Conservation (phyloP, 1,284 basidiomycete genomes). For the Naganishia sp. region DNA sequence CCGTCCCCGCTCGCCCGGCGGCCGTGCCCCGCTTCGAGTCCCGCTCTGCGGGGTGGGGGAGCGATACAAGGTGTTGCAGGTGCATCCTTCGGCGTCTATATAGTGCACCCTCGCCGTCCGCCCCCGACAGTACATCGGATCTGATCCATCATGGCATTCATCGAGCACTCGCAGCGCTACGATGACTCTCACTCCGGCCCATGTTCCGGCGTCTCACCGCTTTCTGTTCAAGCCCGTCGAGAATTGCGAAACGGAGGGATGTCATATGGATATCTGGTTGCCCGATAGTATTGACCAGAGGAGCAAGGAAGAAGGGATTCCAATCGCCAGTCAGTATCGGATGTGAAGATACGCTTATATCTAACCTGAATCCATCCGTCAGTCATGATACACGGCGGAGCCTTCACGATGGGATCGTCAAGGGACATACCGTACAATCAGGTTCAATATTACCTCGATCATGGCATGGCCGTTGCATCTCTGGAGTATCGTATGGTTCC, state of each 20-base stretch:
- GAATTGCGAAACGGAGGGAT: slow-evolving; percentile 33
- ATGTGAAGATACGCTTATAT: background rate
- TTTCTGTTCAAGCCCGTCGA: slow-evolving; percentile 35
- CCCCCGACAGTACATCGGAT: background rate
- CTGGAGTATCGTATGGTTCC: slow-evolving; percentile 37
- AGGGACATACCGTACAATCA: slow-evolving; percentile 34
- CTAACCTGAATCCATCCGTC: background rate
- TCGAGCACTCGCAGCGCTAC: background rate
- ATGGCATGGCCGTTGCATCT: slow-evolving; percentile 35
- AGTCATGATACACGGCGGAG: slow-evolving; percentile 38
- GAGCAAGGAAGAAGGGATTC: background rate
- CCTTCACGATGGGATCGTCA: slow-evolving; percentile 32
- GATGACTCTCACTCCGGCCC: background rate
- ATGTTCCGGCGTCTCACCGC: slow-evolving; percentile 18
- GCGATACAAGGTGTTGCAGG: too few relatives aligned
- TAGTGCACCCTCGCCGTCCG: background rate
- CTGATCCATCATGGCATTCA: background rate
- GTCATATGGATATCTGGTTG: slow-evolving; percentile 37
- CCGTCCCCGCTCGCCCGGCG: slow-evolving; percentile 1
- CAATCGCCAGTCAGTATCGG: slow-evolving; percentile 7
- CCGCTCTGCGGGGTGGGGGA: background rate
- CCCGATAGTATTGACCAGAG: slow-evolving; percentile 16
- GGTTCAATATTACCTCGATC: slow-evolving; percentile 32
- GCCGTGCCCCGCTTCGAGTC: slow-evolving; percentile 8
- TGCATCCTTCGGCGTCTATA: background rate